Percentiles rank a stretch among this genome's conserved stretches.
These are phyloP conservation scores for Babesia sp. DNA, from an alignment of 169 alveolate species.

Conservation along the genomic window DNA sequence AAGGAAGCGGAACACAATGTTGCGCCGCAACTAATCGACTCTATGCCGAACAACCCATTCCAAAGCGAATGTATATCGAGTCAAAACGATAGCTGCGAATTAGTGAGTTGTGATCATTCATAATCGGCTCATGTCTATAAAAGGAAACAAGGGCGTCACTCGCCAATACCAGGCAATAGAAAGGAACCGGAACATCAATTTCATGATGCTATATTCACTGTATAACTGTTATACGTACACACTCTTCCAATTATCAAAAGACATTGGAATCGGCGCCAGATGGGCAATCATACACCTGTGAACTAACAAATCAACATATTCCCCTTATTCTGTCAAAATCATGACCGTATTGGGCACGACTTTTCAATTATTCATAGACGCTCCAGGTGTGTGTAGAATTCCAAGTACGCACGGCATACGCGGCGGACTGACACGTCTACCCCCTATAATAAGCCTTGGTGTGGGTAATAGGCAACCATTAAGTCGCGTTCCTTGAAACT, in stretches of 20 bases:
- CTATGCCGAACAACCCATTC: not conserved
- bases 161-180: not conserved
- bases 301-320: not conserved
- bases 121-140: not conserved
- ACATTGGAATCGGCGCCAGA: too few relatives aligned
- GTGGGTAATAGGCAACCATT: not conserved
- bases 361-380: not conserved
- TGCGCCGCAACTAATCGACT: not conserved
- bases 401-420: not conserved
- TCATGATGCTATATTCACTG: not conserved
- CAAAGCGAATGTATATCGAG: not conserved
- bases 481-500: not conserved
- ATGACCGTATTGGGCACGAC: not conserved
- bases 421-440: not conserved
- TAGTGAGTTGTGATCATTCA: conserved; percentile 4
- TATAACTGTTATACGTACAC: too few relatives aligned
- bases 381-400: not conserved
- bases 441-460: not conserved
- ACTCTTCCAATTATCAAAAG: too few relatives aligned
- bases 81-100: not conserved
- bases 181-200: not conserved
- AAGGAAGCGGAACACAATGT: conserved; percentile 5
- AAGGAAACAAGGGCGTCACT: not conserved
- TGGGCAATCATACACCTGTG: too few relatives aligned
- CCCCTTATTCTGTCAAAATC: too few relatives aligned